A percentile compares a stretch with the other conserved stretches of the same genome.
These are phyloP conservation scores for Cenococcum geophilum DNA, from an alignment of 495 filamentous ascomycete genomes.

Conservation along the genomic window DNA sequence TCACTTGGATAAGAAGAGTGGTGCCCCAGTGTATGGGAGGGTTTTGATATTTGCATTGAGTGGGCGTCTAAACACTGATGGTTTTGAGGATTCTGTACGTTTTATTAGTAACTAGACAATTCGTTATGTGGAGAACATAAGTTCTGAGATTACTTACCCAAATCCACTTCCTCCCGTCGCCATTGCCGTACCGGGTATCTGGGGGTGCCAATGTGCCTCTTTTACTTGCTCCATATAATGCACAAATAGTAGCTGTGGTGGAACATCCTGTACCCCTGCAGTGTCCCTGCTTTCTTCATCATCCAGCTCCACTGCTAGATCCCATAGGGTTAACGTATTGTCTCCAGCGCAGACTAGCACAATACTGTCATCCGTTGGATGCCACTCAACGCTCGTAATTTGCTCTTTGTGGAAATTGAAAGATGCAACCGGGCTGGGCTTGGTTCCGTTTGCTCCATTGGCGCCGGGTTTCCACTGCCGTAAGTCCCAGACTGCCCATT, in stretches of 20 bases:
- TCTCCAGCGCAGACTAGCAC: conserved; percentile 88
- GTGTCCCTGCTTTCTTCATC: conserved; percentile 92
- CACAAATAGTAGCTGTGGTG: conserved; percentile 90
- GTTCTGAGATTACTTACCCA: conserved; percentile 44
- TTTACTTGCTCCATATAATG: conserved; percentile 93
- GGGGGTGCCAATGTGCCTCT: conserved; percentile 94
- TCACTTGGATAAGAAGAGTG: not conserved
- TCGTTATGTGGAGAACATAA: not conserved
- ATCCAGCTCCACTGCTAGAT: conserved; percentile 91
- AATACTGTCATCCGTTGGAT: conserved; percentile 91
- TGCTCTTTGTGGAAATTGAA: conserved; percentile 95
- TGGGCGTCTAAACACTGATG: conserved; percentile 47
- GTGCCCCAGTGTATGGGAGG: not conserved
- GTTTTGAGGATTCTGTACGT: conserved; percentile 27
- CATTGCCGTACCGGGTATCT: conserved; percentile 87
- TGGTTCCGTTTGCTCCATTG: conserved; percentile 39
- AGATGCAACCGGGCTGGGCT: conserved; percentile 69
- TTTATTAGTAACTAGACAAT: conserved; percentile 9
- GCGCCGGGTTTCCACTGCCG: conserved; percentile 78
- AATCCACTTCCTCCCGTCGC: conserved; percentile 85
- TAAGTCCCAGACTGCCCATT: conserved; percentile 94
- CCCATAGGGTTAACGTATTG: conserved; percentile 92
- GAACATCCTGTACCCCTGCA: conserved; percentile 79
- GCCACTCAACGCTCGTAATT: conserved; percentile 94
- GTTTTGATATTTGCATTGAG: not conserved